Conservation (phyloP, 306 rosid genomes). For the Hippophae tibetana region DNA sequence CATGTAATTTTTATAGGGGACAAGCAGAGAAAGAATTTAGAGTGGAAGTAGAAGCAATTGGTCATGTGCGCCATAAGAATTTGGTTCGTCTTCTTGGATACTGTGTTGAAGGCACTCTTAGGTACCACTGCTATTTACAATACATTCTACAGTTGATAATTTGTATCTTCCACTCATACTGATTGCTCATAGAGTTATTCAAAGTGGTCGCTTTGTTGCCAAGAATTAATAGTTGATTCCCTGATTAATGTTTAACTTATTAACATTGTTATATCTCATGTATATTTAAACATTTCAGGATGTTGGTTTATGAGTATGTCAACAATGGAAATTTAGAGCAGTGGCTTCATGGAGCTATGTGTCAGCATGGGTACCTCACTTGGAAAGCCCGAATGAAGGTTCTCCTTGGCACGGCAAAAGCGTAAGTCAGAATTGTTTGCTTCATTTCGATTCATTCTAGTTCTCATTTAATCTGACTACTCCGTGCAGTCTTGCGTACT, state of each 20-base stretch:
- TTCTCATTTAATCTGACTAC: conserved; percentile 20
- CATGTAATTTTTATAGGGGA: conserved; percentile 39
- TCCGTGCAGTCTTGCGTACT: conserved; percentile 69
- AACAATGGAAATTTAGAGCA: conserved; percentile 93
- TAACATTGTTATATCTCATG: no score
- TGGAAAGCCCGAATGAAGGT: conserved; percentile 94
- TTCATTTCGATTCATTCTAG: conserved; percentile 9
- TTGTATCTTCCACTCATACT: conserved; percentile 7
- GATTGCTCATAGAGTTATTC: neutral
- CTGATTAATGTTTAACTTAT: conserved; percentile 3
- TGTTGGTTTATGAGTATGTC: conserved; percentile 83
- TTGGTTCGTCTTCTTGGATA: conserved; percentile 91
- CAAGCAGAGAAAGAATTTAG: conserved; percentile 95
- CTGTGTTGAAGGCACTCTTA: conserved; percentile 83
- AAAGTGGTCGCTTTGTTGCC: neutral
- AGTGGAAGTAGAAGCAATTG: conserved; percentile 95
- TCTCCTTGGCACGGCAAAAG: conserved; percentile 92
- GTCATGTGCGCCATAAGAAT: conserved; percentile 92
- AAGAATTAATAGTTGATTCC: neutral
- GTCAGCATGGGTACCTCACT: conserved; percentile 86
- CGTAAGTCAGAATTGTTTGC: conserved; percentile 43
- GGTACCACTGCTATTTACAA: conserved; percentile 34
- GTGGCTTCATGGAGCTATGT: conserved; percentile 98
- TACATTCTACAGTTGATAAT: neutral
- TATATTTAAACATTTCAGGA: conserved; percentile 34